Evolutionary conservation across 1,284 basidiomycete species (phyloP).

Genomic region (Fomitiporia mediterranea): DNA sequence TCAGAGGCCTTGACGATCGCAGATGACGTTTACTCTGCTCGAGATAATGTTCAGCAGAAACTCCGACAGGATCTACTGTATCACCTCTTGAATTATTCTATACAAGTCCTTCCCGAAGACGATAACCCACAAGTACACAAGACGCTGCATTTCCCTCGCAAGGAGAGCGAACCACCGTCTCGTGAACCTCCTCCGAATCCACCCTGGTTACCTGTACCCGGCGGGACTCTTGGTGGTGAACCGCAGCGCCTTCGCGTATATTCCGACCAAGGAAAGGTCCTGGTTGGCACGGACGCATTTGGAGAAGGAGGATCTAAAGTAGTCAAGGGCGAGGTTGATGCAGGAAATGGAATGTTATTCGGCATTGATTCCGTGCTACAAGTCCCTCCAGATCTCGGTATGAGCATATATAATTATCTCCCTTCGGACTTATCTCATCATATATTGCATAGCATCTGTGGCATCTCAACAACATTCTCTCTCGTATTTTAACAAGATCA

Average conservation of each 20-base stretch:
- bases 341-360: constrained; percentile 75
- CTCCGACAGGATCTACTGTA: constrained; percentile 93
- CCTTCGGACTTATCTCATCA: background rate
- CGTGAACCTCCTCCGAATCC: constrained; percentile 66
- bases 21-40: constrained; percentile 24
- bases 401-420: constrained; percentile 24
- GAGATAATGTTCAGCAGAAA: constrained; percentile 81
- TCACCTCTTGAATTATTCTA: constrained; percentile 86
- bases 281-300: constrained; percentile 68
- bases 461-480: constrained; percentile 54
- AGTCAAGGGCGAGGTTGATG: constrained; percentile 51
- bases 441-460: constrained; percentile 43
- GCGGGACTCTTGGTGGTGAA: constrained; percentile 75
- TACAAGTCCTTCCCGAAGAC: constrained; percentile 45
- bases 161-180: constrained; percentile 49
- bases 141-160: constrained; percentile 71
- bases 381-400: constrained; percentile 74
- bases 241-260: constrained; percentile 78
- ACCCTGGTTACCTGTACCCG: constrained; percentile 82
- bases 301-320: constrained; percentile 65
- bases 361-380: constrained; percentile 74
- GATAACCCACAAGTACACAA: constrained; percentile 40
- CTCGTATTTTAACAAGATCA: constrained; percentile 65
- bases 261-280: constrained; percentile 43
- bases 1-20: constrained; percentile 22